A percentile compares a stretch with the other conserved stretches of the same genome.
Evolutionary conservation across 306 rosid genomes (phyloP).

Genomic region (Rosa lucieae): DNA sequence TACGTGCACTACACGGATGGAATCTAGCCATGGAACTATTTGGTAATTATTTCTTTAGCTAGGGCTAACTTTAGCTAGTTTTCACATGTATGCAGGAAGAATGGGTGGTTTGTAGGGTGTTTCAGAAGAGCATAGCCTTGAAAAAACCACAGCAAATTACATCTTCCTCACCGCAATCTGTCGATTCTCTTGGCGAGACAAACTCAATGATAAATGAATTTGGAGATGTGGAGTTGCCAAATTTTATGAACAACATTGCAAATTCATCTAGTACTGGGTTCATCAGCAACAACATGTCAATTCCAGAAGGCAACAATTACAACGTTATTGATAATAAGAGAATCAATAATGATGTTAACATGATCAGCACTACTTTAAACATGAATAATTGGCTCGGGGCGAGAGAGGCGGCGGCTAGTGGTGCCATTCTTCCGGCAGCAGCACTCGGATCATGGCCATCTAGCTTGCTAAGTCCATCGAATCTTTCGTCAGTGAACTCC

Average conservation of each 20-base stretch:
- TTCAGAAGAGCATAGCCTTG: slow-evolving; percentile 57
- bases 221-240: slow-evolving; percentile 66
- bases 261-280: slow-evolving; percentile 40
- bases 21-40: not conserved
- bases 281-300: slow-evolving; percentile 27
- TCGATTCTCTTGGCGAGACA: slow-evolving; percentile 69
- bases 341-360: slow-evolving; percentile 33
- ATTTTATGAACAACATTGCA: slow-evolving; percentile 35
- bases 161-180: slow-evolving; percentile 44
- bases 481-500: slow-evolving; percentile 57
- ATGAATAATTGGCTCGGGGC: slow-evolving; percentile 55
- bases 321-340: not conserved
- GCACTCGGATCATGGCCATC: slow-evolving; percentile 56
- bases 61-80: not conserved
- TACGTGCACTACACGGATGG: not conserved
- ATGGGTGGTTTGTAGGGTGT: slow-evolving; percentile 96
- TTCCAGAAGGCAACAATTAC: slow-evolving; percentile 30
- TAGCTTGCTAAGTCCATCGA: slow-evolving; percentile 47
- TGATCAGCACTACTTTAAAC: slow-evolving; percentile 39
- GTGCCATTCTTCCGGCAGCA: slow-evolving; percentile 31
- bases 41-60: not conserved
- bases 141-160: slow-evolving; percentile 59
- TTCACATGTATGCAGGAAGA: slow-evolving; percentile 52
- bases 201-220: slow-evolving; percentile 62
- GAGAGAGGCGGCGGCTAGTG: slow-evolving; percentile 20